phyloP scores from a whole-genome alignment of 2,329 filamentous ascomycete genomes.

The Arthroderma sp. region DNA sequence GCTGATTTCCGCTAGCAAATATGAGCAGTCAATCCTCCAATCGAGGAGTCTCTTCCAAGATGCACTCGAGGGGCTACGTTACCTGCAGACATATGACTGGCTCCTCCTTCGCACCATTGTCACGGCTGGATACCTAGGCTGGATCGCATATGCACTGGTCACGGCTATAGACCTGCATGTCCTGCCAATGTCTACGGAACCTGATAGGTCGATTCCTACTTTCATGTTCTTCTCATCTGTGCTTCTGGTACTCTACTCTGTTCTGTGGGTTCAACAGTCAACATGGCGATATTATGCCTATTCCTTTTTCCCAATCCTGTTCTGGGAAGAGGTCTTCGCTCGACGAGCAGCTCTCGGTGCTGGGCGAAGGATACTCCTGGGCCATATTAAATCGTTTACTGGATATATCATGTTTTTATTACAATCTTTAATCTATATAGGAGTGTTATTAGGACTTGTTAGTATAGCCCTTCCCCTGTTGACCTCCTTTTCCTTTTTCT shows the following conservation, averaged over 20 bases:
- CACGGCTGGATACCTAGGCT: constrained; percentile 82
- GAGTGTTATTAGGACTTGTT: constrained; percentile 66
- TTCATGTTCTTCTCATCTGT: constrained; percentile 60
- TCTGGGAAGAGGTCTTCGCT: constrained; percentile 93
- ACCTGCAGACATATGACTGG: constrained; percentile 98
- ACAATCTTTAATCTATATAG: constrained; percentile 56
- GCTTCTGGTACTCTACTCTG: constrained; percentile 63
- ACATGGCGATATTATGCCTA: constrained; percentile 81
- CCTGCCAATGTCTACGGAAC: constrained; percentile 54
- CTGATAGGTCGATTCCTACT: constrained; percentile 50
- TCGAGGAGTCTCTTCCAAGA: constrained; percentile 65
- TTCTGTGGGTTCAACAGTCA: constrained; percentile 68
- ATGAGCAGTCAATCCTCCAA: constrained; percentile 66
- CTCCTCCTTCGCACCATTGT: constrained; percentile 82
- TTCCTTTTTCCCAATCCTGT: constrained; percentile 79
- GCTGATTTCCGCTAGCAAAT: constrained; percentile 53
- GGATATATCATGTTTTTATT: constrained; percentile 49
- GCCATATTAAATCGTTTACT: constrained; percentile 50
- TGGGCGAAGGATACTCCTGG: constrained; percentile 57
- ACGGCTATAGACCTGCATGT: constrained; percentile 84
- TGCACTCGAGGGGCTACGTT: constrained; percentile 71
- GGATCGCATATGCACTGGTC: constrained; percentile 85
- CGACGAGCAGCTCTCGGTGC: constrained; percentile 56
- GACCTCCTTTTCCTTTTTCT: constrained; percentile 3
- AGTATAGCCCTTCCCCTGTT: constrained; percentile 20